Evolutionary conservation across 1,284 basidiomycete species (phyloP).

Genomic region (Fomitopsis pinicola): DNA sequence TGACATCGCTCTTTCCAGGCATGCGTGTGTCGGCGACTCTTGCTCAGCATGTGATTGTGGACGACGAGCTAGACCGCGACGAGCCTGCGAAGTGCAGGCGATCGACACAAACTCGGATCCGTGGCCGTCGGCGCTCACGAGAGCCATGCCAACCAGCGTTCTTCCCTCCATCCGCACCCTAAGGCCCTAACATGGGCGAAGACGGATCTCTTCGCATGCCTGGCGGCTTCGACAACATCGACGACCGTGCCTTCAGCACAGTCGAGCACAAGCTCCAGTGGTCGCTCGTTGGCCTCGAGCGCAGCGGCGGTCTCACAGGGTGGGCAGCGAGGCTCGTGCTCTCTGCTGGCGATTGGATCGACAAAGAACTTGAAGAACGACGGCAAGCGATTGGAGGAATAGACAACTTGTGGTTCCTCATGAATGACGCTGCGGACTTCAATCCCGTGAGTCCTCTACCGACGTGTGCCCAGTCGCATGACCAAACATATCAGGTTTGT

Average conservation of each 20-base stretch:
- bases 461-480: neutral
- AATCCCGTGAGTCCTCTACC: constrained; percentile 20
- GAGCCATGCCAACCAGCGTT: no score
- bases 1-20: no score
- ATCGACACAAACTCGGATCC: no score
- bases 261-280: constrained; percentile 6
- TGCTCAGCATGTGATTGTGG: no score
- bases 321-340: constrained; percentile 13
- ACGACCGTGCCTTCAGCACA: neutral
- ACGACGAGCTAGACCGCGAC: no score
- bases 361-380: constrained; percentile 18
- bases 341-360: constrained; percentile 15
- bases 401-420: constrained; percentile 27
- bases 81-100: no score
- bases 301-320: constrained; percentile 6
- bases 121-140: no score
- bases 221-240: neutral
- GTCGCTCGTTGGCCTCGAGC: constrained; percentile 7
- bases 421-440: constrained; percentile 24
- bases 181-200: neutral
- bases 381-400: constrained; percentile 24
- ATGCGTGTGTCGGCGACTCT: no score
- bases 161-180: neutral
- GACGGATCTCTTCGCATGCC: neutral
- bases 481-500: constrained; percentile 15